These are phyloP conservation scores for Phragmites australis DNA, from an alignment of 176 grass and related monocot genomes.

Conservation along the genomic window DNA sequence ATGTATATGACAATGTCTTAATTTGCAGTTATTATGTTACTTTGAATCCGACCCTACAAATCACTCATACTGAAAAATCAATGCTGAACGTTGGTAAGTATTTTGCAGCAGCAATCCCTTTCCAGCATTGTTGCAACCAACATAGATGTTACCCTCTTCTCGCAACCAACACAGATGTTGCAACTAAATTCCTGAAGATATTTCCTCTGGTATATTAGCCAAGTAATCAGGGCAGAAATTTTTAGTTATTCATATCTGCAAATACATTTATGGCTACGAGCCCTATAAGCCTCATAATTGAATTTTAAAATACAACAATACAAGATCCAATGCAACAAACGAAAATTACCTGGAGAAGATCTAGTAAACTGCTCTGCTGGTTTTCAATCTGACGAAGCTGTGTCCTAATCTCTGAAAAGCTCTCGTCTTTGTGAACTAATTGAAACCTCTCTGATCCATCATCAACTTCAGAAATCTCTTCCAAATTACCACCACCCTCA, in stretches of 20 bases:
- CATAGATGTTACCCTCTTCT: conserved; percentile 12
- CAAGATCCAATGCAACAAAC: background rate
- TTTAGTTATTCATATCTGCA: background rate
- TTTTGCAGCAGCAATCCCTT: background rate
- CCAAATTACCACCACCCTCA: conserved; percentile 49
- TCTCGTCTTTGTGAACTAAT: conserved; percentile 56
- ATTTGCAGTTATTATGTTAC: conserved; percentile 14
- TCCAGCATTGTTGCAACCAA: background rate
- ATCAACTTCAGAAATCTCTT: conserved; percentile 61
- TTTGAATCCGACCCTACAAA: conserved; percentile 1
- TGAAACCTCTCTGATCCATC: conserved; percentile 39
- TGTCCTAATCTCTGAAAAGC: conserved; percentile 62
- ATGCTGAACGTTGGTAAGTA: background rate
- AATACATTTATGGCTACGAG: background rate
- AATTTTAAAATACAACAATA: conserved; percentile 18
- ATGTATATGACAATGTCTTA: conserved; percentile 25
- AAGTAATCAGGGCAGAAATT: background rate
- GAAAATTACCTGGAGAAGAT: conserved; percentile 90
- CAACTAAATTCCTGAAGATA: background rate
- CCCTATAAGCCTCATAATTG: background rate
- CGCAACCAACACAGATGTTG: conserved; percentile 13
- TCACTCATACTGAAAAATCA: conserved; percentile 23
- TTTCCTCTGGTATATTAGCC: conserved; percentile 1
- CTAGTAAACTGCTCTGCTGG: conserved; percentile 82
- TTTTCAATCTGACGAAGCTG: conserved; percentile 97